Evolutionary conservation across 2,329 filamentous ascomycete species (phyloP).

Genomic region (Neonectria faginata): DNA sequence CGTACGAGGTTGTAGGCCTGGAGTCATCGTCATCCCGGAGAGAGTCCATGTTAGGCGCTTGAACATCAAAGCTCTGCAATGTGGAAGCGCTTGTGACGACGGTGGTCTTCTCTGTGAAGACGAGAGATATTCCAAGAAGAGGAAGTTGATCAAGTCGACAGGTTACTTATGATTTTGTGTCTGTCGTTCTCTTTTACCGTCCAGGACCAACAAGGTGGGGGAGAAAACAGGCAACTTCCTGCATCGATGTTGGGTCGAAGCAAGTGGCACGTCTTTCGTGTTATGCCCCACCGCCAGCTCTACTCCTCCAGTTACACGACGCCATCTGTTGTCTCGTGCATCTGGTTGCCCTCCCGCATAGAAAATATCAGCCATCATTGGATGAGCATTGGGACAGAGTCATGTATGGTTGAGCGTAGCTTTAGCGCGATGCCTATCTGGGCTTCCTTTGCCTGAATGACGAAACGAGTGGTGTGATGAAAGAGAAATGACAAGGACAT

Average conservation of each 20-base stretch:
- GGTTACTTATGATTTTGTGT: background rate
- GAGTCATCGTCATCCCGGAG: background rate
- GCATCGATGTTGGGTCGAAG: background rate
- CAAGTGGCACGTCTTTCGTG: background rate
- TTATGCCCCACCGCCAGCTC: background rate
- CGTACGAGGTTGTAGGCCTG: background rate
- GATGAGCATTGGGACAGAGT: background rate
- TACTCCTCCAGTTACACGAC: background rate
- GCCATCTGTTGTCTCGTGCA: conserved; percentile 1
- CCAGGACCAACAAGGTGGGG: background rate
- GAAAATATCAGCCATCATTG: background rate
- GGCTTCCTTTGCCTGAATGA: background rate
- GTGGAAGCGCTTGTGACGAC: background rate
- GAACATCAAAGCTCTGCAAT: background rate
- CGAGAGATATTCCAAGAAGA: background rate
- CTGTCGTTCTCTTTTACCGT: background rate
- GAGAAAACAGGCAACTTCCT: background rate
- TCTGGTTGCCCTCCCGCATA: background rate
- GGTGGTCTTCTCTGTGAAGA: background rate
- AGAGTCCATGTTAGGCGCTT: background rate
- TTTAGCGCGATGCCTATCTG: background rate
- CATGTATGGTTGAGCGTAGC: background rate
- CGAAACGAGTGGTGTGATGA: background rate
- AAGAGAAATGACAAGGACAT: background rate
- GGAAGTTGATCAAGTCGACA: background rate